Percentiles rank a stretch among this genome's conserved stretches.
Evolutionary conservation across 768 basidiomycete species (phyloP).

Genomic region (Suillus paluster): DNA sequence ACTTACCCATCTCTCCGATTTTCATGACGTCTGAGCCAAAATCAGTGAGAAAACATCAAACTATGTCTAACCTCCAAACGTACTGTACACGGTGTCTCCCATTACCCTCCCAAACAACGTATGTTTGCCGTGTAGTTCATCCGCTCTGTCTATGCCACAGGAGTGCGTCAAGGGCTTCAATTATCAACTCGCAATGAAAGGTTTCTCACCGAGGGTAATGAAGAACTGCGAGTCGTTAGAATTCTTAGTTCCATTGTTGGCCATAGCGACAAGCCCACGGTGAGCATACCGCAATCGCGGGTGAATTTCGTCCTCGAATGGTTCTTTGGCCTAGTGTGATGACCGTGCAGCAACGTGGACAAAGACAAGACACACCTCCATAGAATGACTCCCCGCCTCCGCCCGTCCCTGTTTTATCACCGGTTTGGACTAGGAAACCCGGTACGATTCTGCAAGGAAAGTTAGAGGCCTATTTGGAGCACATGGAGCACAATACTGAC

Average conservation of each 20-base stretch:
- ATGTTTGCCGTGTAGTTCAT: slow-evolving; percentile 93
- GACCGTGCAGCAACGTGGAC: background rate
- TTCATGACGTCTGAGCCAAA: slow-evolving; percentile 76
- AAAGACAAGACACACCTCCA: slow-evolving; percentile 57
- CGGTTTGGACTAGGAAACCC: slow-evolving; percentile 92
- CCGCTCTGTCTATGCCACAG: slow-evolving; percentile 69
- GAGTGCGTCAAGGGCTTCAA: slow-evolving; percentile 5
- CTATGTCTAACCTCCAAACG: slow-evolving; percentile 29
- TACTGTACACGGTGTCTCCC: slow-evolving; percentile 90
- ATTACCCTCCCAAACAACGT: slow-evolving; percentile 92
- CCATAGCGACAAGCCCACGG: slow-evolving; percentile 93
- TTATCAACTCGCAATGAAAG: slow-evolving; percentile 1
- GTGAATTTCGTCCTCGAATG: slow-evolving; percentile 94
- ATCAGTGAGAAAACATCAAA: background rate
- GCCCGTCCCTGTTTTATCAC: slow-evolving; percentile 91
- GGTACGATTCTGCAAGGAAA: slow-evolving; percentile 69
- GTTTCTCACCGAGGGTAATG: slow-evolving; percentile 79
- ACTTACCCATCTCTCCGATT: slow-evolving; percentile 85
- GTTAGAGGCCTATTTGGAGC: background rate
- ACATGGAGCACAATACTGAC: slow-evolving; percentile 40
- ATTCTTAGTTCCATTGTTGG: slow-evolving; percentile 85
- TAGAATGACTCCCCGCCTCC: slow-evolving; percentile 94
- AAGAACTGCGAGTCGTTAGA: slow-evolving; percentile 96
- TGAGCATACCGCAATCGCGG: slow-evolving; percentile 88
- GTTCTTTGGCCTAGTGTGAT: slow-evolving; percentile 55